Evolutionary conservation across 1,284 basidiomycete genomes (phyloP).

Genomic region (Coniophora puteana): DNA sequence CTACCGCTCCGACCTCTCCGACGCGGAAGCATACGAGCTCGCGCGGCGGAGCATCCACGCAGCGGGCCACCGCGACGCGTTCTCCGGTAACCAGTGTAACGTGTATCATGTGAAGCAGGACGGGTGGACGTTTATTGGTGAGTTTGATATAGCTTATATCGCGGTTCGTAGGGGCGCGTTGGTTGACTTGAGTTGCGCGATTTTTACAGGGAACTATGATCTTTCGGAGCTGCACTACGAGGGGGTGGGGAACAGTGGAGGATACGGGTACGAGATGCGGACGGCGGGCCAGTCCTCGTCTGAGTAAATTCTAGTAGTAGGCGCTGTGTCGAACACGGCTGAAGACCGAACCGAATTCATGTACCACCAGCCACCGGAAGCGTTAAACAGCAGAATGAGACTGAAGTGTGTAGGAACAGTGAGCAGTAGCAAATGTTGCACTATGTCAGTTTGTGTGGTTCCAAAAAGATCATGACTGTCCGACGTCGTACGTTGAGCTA

Average conservation of each 20-base stretch:
- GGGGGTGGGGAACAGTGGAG: conserved; percentile 57
- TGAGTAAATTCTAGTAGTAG: no score
- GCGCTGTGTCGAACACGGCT: no score
- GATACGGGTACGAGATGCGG: conserved; percentile 70
- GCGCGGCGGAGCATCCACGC: conserved; percentile 92
- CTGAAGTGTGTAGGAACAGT: no score
- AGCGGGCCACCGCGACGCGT: conserved; percentile 93
- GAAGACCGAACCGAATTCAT: no score
- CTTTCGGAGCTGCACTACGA: conserved; percentile 74
- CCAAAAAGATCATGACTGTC: no score
- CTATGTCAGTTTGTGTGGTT: no score
- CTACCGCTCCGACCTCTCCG: conserved; percentile 86
- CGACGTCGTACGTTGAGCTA: no score
- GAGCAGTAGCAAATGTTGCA: no score
- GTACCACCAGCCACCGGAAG: no score
- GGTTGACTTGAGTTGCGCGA: not conserved
- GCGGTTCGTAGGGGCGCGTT: not conserved
- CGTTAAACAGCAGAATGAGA: no score
- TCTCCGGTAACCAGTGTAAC: conserved; percentile 93
- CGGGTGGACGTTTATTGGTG: conserved; percentile 88
- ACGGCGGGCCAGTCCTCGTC: conserved; percentile 21
- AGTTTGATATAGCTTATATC: no score
- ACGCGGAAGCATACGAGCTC: conserved; percentile 91
- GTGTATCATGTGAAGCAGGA: conserved; percentile 90
- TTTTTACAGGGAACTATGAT: conserved; percentile 67